Evolutionary conservation across 2,329 filamentous ascomycete genomes (phyloP).

Genomic region (Colletotrichum coccodes): DNA sequence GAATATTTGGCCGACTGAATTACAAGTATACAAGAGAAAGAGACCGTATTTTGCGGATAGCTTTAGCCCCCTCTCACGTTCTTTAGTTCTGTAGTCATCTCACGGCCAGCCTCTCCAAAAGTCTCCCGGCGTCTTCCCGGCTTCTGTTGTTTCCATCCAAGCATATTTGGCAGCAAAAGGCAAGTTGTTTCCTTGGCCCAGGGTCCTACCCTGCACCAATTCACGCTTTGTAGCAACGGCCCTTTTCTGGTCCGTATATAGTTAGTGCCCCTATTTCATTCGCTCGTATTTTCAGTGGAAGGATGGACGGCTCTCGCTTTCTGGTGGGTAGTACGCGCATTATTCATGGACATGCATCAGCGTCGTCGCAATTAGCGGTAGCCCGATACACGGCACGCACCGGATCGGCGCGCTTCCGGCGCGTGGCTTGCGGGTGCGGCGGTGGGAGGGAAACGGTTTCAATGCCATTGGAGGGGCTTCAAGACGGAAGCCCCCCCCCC

Average conservation of each 20-base stretch:
- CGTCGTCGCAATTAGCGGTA: slow-evolving; percentile 18
- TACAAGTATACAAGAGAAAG: no score
- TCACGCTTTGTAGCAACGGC: neutral
- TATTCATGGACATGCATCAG: slow-evolving; percentile 19
- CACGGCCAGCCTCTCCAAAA: no score
- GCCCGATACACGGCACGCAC: slow-evolving; percentile 15
- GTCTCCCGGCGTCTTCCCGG: neutral
- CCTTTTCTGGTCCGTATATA: neutral
- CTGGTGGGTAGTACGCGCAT: neutral
- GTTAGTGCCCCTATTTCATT: neutral
- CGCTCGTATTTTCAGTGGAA: neutral
- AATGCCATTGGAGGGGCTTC: neutral
- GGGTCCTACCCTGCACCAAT: neutral
- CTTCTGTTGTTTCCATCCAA: neutral
- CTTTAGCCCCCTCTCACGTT: no score
- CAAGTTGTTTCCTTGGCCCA: neutral
- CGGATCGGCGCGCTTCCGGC: slow-evolving; percentile 26
- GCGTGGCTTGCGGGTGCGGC: slow-evolving; percentile 8
- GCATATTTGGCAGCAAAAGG: neutral
- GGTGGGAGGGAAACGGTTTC: neutral
- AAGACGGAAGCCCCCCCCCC: no score
- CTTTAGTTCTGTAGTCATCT: no score
- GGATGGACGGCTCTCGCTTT: neutral
- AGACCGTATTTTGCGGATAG: no score
- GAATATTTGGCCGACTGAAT: no score